Evolutionary conservation across 768 basidiomycete genomes (phyloP).

Genomic region (Rickenella mellea): DNA sequence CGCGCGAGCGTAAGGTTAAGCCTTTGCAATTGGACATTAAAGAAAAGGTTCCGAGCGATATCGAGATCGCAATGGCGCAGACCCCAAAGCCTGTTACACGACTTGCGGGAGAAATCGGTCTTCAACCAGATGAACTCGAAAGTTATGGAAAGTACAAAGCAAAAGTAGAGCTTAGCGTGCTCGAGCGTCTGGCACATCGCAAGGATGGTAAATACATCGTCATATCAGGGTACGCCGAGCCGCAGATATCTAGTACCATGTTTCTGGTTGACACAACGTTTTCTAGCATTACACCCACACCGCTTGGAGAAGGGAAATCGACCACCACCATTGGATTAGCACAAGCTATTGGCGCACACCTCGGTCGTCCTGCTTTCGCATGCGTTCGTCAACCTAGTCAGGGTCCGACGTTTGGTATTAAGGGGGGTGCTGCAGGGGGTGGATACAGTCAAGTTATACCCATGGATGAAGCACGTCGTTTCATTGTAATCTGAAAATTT

Average conservation of each 20-base stretch:
- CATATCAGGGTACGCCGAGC: slow-evolving; percentile 73
- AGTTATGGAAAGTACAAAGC: slow-evolving; percentile 95
- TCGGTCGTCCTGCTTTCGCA: slow-evolving; percentile 87
- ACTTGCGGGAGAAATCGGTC: slow-evolving; percentile 82
- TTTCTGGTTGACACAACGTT: slow-evolving; percentile 8
- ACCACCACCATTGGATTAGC: slow-evolving; percentile 96
- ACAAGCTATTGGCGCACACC: slow-evolving; percentile 91
- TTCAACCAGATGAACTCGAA: slow-evolving; percentile 82
- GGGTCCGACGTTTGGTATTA: slow-evolving; percentile 98
- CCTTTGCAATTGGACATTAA: slow-evolving; percentile 74
- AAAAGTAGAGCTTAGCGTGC: slow-evolving; percentile 85
- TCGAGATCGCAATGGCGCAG: slow-evolving; percentile 93
- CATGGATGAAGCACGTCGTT: slow-evolving; percentile 77
- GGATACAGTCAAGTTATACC: slow-evolving; percentile 99
- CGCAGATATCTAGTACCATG: not conserved
- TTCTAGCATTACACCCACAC: slow-evolving; percentile 85
- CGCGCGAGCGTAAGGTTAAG: slow-evolving; percentile 56
- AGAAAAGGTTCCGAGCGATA: slow-evolving; percentile 89
- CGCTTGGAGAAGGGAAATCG: slow-evolving; percentile 95
- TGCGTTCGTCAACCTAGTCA: slow-evolving; percentile 98
- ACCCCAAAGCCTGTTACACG: slow-evolving; percentile 81
- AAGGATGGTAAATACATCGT: slow-evolving; percentile 95
- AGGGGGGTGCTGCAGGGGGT: slow-evolving; percentile 96
- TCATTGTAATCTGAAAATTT: slow-evolving; percentile 1
- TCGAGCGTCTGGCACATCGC: slow-evolving; percentile 77